Evolutionary conservation across 2,329 filamentous ascomycete genomes (phyloP).

Genomic region (Cladorrhinum sp.): DNA sequence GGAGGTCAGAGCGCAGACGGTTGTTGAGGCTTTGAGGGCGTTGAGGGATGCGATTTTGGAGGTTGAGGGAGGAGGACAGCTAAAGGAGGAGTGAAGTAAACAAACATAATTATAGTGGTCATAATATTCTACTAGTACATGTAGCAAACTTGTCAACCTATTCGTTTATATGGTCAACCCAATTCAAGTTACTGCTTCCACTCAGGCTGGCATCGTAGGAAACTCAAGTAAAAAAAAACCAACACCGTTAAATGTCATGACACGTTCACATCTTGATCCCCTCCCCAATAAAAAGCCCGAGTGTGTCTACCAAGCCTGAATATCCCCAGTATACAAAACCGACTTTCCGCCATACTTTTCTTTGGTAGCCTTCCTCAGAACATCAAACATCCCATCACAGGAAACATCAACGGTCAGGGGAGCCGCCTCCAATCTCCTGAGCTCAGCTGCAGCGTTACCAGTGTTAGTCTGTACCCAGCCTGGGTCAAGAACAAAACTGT

Average conservation of each 20-base stretch:
- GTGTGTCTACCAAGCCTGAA: constrained; percentile 12
- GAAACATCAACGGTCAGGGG: constrained; percentile 16
- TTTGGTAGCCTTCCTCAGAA: constrained; percentile 22
- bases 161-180: too few relatives aligned
- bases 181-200: too few relatives aligned
- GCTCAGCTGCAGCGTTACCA: constrained; percentile 17
- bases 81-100: too few relatives aligned
- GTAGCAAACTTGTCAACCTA: too few relatives aligned
- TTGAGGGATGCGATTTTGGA: constrained; percentile 15
- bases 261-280: not conserved
- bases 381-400: constrained; percentile 19
- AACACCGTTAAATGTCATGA: not conserved
- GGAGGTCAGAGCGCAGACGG: constrained; percentile 25
- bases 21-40: constrained; percentile 22
- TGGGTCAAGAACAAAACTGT: constrained; percentile 13
- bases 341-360: constrained; percentile 27
- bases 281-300: too few relatives aligned
- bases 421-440: constrained; percentile 13
- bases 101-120: too few relatives aligned
- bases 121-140: too few relatives aligned
- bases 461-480: constrained; percentile 26
- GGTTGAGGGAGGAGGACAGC: not conserved
- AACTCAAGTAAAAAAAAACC: not conserved
- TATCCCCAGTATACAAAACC: constrained; percentile 22
- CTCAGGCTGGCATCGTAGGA: too few relatives aligned